Evolutionary conservation across 169 alveolate species (phyloP), one percentile per base, ranked within the genome.

Genomic region (Babesia microti): DNA sequence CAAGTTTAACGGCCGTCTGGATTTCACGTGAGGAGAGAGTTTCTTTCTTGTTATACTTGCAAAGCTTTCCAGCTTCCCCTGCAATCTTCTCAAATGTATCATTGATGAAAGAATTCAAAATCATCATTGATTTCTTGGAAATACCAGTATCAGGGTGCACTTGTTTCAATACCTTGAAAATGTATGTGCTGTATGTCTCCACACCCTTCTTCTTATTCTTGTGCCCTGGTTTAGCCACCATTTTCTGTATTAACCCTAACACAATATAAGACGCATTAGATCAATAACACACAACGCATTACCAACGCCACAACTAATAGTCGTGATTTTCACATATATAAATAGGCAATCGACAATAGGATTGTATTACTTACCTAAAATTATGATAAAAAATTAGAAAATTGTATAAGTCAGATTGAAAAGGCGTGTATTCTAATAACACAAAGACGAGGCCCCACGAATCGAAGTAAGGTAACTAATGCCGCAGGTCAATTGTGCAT

Each of bases 1-100:
- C 94, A 46, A 95, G 89, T 68, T 97, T 92, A 73, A 93, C 97
- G 43, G 98, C 97, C 17, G 99, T 93, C 81, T 96, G 98, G 74
- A 95, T 89, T 69, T 95, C 98, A 46, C 96, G 91, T 54, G 95
- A 83, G 75, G 95, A 84, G 76, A 92, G 90, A 34, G 98, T 92
- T 58, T 91, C 90, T 79, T 89, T 92, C 74, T 88, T 88, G 79
- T 88, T 92, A 72, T 87, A 89, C 65, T 92, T 89, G 72, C 92
- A 88, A 43, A 92, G 87, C 66, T 88, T 86, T 44, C 95, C 87
- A 21, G 98, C 95, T 71, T 92, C 97, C 56, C 87, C 85, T 18
- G 98, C 96, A 72, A 91, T 72, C 79, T 89, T 85, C 67, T 92
- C 98, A 65, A 92, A 92, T 51, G 92, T 89, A 60, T 92, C 98